Evolutionary conservation across 371 early-diverging fungal species (phyloP), one percentile per base, ranked within the genome.

Genomic region (Mortierella sp.): DNA sequence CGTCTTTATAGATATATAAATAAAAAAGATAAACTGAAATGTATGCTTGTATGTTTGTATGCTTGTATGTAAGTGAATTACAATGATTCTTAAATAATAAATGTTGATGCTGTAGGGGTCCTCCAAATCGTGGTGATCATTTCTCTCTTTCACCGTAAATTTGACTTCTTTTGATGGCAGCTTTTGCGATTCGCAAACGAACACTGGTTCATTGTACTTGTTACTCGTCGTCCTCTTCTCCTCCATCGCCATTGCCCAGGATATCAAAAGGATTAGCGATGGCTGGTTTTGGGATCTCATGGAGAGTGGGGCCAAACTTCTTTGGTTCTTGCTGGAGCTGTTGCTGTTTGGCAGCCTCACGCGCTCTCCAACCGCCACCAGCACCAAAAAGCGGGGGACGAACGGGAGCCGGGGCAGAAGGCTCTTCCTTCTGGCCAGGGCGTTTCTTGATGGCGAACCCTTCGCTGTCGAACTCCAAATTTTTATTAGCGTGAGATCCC

Each of bases 321-420:
- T 71, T 69, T 58, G 74, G 71, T 61, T 71, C 76, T 63, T 80
- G 81, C 60, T 67, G 60, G 47, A 63, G 58, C 50, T 72, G 69
- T 52, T 62, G 70, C 40, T 62, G 57, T 70, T 81, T 81, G 47
- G 82, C 82, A 3, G 82, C 82, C 70, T 76, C 69, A 24, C 82
- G 82, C 13, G 82, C 76, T 53, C 82, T 67, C 82, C 82, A 81
- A 53, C 82, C 82, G 36, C 76, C 76, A 15, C 67, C 61, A 16
- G 69, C 69, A 53, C 80, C 80, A 66, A 81, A 81, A 38, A 72
- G 66, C 65, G 82, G 81, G 40, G 81, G 81, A 10, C 81, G 81
- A 22, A 75, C 81, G 19, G 81, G 72, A 11, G 74, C 71, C 10
- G 75, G 72, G 4, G 82, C 72, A 15, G 76, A 59, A 13, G 69